Conservation (phyloP, 75 land plant genomes). For the Selaginella moellendorffii region DNA sequence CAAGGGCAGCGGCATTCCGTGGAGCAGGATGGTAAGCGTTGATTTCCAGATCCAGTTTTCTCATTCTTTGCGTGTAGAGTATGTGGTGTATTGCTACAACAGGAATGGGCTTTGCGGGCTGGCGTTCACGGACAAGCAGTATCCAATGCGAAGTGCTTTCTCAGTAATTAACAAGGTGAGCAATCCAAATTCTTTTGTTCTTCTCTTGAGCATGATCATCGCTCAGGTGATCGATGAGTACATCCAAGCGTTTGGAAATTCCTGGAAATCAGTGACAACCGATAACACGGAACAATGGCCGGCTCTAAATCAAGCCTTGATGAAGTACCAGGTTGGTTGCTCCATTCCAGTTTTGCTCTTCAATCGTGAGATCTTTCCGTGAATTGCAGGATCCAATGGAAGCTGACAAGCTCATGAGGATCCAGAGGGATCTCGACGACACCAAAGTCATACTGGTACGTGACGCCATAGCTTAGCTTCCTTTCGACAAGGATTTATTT, state of each 20-base stretch:
- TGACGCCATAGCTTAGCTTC: not conserved
- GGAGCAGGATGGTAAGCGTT: conserved; percentile 50
- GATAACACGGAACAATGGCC: conserved; percentile 78
- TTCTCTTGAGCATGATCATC: not conserved
- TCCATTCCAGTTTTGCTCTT: not conserved
- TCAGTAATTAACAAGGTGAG: conserved; percentile 75
- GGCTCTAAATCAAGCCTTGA: conserved; percentile 53
- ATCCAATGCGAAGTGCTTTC: conserved; percentile 89
- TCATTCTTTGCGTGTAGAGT: conserved; percentile 29
- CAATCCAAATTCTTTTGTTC: not conserved
- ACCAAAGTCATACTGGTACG: conserved; percentile 87
- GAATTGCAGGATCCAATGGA: conserved; percentile 78
- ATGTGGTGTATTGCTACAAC: conserved; percentile 83
- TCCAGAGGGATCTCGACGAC: conserved; percentile 90
- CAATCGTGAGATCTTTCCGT: too few relatives aligned
- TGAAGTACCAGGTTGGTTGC: conserved; percentile 57
- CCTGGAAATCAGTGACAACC: conserved; percentile 47
- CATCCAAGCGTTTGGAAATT: conserved; percentile 61
- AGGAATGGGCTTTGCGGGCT: conserved; percentile 63
- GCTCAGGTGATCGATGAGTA: conserved; percentile 80
- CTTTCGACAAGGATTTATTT: not conserved
- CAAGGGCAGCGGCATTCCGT: conserved; percentile 83
- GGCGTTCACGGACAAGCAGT: conserved; percentile 76
- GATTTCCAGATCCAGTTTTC: not conserved
- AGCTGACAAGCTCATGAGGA: conserved; percentile 90